Evolutionary conservation across 805 yeast genomes (phyloP).

Genomic region (Saccharomycopsis synnaedendra): DNA sequence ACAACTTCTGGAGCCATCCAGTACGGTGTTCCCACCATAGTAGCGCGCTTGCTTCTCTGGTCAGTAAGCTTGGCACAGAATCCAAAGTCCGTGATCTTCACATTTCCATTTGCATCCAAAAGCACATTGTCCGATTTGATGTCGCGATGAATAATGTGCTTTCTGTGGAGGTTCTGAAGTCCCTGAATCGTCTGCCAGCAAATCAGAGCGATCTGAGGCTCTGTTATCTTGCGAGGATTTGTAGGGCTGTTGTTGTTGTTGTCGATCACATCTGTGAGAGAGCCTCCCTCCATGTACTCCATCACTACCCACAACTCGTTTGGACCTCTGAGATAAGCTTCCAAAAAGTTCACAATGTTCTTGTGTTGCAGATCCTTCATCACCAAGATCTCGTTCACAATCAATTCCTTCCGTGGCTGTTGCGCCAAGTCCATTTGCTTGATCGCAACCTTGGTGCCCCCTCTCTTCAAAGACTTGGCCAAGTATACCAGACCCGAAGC

Average conservation of each 20-base stretch:
- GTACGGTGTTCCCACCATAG: slow-evolving; percentile 99
- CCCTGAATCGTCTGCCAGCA: slow-evolving; percentile 89
- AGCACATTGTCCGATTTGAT: slow-evolving; percentile 94
- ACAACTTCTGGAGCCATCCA: slow-evolving; percentile 99
- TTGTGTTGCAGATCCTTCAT: slow-evolving; percentile 94
- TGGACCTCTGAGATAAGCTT: slow-evolving; percentile 71
- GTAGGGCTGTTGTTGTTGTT: slow-evolving; percentile 47
- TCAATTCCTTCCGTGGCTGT: slow-evolving; percentile 91
- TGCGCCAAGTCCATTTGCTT: slow-evolving; percentile 88
- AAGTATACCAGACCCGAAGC: slow-evolving; percentile 93
- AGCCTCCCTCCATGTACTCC: slow-evolving; percentile 99
- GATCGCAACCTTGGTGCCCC: slow-evolving; percentile 74
- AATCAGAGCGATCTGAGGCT: slow-evolving; percentile 84
- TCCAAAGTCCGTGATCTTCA: slow-evolving; percentile 93
- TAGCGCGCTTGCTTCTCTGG: slow-evolving; percentile 75
- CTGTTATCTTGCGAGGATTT: slow-evolving; percentile 34
- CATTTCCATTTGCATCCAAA: slow-evolving; percentile 69
- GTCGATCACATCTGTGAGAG: slow-evolving; percentile 89
- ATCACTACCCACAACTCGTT: slow-evolving; percentile 95
- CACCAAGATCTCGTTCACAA: slow-evolving; percentile 89
- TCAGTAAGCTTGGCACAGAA: slow-evolving; percentile 92
- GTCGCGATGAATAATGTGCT: slow-evolving; percentile 91
- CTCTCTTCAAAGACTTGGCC: slow-evolving; percentile 51
- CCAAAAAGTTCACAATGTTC: slow-evolving; percentile 89
- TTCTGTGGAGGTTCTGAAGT: slow-evolving; percentile 79